Percentiles rank a stretch among this genome's conserved stretches.
phyloP scores from a whole-genome alignment of 441 rosid genomes.

The Geranium incanum region DNA sequence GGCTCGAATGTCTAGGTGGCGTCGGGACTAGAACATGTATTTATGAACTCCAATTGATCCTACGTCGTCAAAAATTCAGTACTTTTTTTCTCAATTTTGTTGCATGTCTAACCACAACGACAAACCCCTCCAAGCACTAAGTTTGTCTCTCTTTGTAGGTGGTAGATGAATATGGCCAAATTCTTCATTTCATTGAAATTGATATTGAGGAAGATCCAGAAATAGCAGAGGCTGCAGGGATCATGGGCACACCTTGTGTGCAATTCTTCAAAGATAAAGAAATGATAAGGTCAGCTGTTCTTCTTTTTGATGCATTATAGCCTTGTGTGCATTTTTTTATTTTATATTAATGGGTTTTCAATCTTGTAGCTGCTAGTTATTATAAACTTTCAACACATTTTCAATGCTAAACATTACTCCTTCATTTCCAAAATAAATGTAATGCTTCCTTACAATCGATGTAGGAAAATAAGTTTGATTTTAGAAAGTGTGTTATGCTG shows the following conservation, averaged over 20 bases:
- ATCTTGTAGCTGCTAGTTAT: neutral
- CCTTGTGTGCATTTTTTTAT: neutral
- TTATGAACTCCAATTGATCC: slow-evolving; percentile 1
- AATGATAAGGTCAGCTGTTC: slow-evolving; percentile 3
- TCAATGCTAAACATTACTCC: neutral
- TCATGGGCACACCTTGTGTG: slow-evolving; percentile 7
- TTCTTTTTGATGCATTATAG: neutral
- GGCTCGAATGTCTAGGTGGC: neutral
- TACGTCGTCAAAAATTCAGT: neutral
- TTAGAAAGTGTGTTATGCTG: too few relatives aligned
- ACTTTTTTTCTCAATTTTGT: neutral
- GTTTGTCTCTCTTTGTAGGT: neutral
- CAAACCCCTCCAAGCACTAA: neutral
- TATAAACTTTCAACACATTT: neutral
- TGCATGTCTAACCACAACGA: neutral
- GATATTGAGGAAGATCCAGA: slow-evolving; percentile 7
- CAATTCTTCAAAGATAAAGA: slow-evolving; percentile 7
- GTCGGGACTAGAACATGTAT: neutral
- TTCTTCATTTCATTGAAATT: slow-evolving; percentile 1
- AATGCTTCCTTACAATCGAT: too few relatives aligned
- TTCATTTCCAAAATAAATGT: too few relatives aligned
- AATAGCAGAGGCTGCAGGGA: slow-evolving; percentile 4
- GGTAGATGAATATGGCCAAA: slow-evolving; percentile 9
- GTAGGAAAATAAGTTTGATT: too few relatives aligned
- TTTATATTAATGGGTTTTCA: neutral